Conservation (phyloP, 2,329 filamentous ascomycete species). For the Nannizziopsis arthrosporioides region DNA sequence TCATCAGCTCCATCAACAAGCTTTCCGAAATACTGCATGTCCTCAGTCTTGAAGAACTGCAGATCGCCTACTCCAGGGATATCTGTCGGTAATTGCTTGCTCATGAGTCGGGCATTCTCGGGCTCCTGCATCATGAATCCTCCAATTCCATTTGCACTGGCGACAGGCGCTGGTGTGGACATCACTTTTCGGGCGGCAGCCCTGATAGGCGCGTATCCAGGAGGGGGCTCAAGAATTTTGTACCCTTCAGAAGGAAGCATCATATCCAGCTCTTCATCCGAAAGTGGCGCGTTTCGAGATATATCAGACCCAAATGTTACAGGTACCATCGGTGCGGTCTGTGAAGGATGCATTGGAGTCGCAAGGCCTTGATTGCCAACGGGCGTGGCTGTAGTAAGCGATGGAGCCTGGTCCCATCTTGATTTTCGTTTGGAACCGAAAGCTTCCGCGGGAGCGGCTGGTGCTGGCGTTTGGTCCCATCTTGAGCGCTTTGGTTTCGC, state of each 20-base stretch:
- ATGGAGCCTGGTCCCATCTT: conserved; percentile 84
- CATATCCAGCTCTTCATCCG: conserved; percentile 85
- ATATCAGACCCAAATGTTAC: conserved; percentile 72
- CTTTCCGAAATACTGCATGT: conserved; percentile 98
- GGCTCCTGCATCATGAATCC: conserved; percentile 98
- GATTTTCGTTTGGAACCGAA: conserved; percentile 63
- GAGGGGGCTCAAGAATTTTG: conserved; percentile 78
- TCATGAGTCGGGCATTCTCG: conserved; percentile 67
- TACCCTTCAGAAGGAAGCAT: conserved; percentile 89
- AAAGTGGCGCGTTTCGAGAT: conserved; percentile 68
- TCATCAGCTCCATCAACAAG: conserved; percentile 89
- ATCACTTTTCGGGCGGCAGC: conserved; percentile 64
- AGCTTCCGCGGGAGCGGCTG: conserved; percentile 43
- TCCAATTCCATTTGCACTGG: conserved; percentile 47
- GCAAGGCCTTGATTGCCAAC: conserved; percentile 62
- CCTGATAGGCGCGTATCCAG: conserved; percentile 77
- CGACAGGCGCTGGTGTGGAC: conserved; percentile 56
- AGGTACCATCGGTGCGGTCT: conserved; percentile 43
- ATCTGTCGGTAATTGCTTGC: conserved; percentile 80
- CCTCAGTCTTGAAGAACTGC: conserved; percentile 96
- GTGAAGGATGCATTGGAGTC: conserved; percentile 64
- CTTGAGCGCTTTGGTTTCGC: conserved; percentile 63
- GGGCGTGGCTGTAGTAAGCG: conserved; percentile 53
- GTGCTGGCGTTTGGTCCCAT: conserved; percentile 72
- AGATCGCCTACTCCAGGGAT: conserved; percentile 92